Evolutionary conservation across 148 eudicot species (phyloP).

Genomic region (Tetragonia tetragonoides): DNA sequence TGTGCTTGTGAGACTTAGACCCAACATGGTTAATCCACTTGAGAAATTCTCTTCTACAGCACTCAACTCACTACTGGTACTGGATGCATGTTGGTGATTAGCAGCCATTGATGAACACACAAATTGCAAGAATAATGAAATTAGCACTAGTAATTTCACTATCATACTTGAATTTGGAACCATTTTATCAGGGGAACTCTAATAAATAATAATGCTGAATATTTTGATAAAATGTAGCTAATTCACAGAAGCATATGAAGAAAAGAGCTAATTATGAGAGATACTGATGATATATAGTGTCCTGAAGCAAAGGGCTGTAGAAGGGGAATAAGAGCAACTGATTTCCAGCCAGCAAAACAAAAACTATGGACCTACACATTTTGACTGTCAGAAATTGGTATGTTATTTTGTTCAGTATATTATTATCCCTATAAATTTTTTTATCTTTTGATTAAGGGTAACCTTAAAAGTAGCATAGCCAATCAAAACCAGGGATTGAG

Average conservation of each 20-base stretch:
- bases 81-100: conserved; percentile 10
- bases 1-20: conserved; percentile 36
- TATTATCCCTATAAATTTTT: not conserved
- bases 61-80: conserved; percentile 15
- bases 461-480: not conserved
- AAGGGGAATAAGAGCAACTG: conserved; percentile 8
- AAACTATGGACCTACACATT: conserved; percentile 21
- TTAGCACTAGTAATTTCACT: conserved; percentile 33
- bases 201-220: not conserved
- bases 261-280: not conserved
- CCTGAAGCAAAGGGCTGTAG: conserved; percentile 6
- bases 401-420: not conserved
- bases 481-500: not conserved
- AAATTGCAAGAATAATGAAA: conserved; percentile 27
- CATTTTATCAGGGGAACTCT: conserved; percentile 2
- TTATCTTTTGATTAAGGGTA: not conserved
- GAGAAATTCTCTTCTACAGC: conserved; percentile 30
- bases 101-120: conserved; percentile 8
- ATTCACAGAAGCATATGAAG: too few relatives aligned
- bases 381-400: conserved; percentile 25
- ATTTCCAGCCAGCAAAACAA: not conserved
- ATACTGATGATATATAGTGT: conserved; percentile 5
- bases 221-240: too few relatives aligned
- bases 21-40: conserved; percentile 57
- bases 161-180: conserved; percentile 7